Evolutionary conservation across 2,329 filamentous ascomycete species (phyloP), one percentile per base, ranked within the genome.

Genomic region (Nemania abortiva): DNA sequence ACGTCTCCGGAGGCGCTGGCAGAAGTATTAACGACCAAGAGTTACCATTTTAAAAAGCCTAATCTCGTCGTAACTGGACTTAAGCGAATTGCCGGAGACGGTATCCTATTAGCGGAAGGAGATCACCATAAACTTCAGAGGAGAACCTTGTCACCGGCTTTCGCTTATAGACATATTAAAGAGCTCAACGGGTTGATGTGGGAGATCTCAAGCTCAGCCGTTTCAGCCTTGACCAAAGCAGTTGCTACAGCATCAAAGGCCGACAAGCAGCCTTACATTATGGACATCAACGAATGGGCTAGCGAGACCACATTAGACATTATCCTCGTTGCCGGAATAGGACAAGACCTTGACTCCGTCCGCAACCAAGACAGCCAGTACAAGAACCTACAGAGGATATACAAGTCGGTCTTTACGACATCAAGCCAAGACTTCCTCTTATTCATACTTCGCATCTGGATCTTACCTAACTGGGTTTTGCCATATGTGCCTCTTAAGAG

Each of bases 121-220:
- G 70, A 72, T n/a, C 60, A 58, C 20, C 71, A 71, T 62, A 73
- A 70, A 49, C 53, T 63, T 9, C 69, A 73, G 29, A 69, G 70
- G 27, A 71, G 53, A 42, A 69, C 69, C 3, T 45, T 72, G 31
- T 42, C 67, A 62, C 70, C 70, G 29, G 68, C 70, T 20, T 72
- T 72, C 18, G 66, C 69, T 2, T 72, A 69, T 18, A 63, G 70
- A 34, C 71, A 73, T 59, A 71, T 73, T 13, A 71, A 70, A 34
- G 66, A 70, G 11, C 59, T 71, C 10, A 66, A 71, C 31, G 66
- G 66, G 18, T 50, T 69, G 13, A 70, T 71, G 64, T 73, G 69
- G 71, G 66, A 70, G 15, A 69, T 72, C 31, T 69, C 70, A 37
- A 65, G 55, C 27, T 34, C 69, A 29, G 60, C 65, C 18, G 56